phyloP scores from a whole-genome alignment of 2,329 filamentous ascomycete species.

The Emericellopsis cladophorae region DNA sequence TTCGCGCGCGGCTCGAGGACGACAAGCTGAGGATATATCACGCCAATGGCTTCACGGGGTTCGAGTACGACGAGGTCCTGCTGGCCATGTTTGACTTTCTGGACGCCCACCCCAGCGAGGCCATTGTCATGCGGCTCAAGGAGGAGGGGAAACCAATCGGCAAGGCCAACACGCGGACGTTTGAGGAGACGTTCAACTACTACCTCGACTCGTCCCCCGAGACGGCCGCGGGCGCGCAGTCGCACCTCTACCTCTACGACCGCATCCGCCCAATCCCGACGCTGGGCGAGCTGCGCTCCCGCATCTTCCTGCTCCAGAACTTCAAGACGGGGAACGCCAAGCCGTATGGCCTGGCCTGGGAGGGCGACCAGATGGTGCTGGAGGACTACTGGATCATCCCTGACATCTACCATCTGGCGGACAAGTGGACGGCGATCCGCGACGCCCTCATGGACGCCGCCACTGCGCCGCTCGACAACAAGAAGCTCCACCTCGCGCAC shows the following conservation, averaged over 20 bases:
- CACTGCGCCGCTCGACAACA: constrained; percentile 17
- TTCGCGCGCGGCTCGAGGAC: constrained; percentile 29
- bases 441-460: constrained; percentile 24
- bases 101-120: constrained; percentile 27
- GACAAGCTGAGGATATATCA: constrained; percentile 34
- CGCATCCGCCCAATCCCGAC: constrained; percentile 22
- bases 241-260: constrained; percentile 23
- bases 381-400: constrained; percentile 34
- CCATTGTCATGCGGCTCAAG: constrained; percentile 37
- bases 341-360: constrained; percentile 31
- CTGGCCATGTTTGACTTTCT: constrained; percentile 31
- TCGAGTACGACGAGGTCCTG: constrained; percentile 28
- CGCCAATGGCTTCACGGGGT: constrained; percentile 28
- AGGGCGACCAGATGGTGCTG: constrained; percentile 27
- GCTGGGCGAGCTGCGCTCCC: constrained; percentile 29
- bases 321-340: constrained; percentile 18
- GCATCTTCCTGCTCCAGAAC: constrained; percentile 34
- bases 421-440: constrained; percentile 32
- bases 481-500: constrained; percentile 29
- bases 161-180: constrained; percentile 20
- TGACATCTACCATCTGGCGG: constrained; percentile 25
- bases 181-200: constrained; percentile 29
- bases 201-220: constrained; percentile 20
- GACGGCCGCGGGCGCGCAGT: constrained; percentile 19
- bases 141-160: constrained; percentile 28